Percentiles rank a stretch among this genome's conserved stretches.
These are phyloP conservation scores for Termitomyces sp. DNA, from an alignment of 768 basidiomycete genomes.

Conservation along the genomic window DNA sequence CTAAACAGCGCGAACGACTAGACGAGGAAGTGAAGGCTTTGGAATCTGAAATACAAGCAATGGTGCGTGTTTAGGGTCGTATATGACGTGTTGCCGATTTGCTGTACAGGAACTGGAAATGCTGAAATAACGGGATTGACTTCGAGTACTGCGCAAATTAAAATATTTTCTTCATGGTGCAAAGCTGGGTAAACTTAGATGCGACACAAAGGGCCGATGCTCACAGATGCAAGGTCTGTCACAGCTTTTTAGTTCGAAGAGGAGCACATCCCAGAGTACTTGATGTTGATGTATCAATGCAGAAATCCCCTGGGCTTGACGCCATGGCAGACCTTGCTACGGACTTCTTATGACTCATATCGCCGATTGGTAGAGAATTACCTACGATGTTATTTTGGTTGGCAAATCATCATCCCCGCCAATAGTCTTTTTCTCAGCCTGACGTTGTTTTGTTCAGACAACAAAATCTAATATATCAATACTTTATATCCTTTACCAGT, in stretches of 20 bases:
- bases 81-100: neutral
- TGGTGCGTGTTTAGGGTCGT: slow-evolving; percentile 33
- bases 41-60: slow-evolving; percentile 53
- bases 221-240: neutral
- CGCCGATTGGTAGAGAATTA: too few species aligned
- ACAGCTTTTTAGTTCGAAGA: neutral
- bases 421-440: neutral
- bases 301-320: neutral
- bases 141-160: neutral
- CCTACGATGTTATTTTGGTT: too few species aligned
- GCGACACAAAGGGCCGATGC: neutral
- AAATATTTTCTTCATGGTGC: too few species aligned
- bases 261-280: neutral
- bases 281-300: neutral
- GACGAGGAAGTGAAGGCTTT: slow-evolving; percentile 57
- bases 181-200: neutral
- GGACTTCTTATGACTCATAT: too few species aligned
- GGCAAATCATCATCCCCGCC: too few species aligned
- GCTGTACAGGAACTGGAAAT: slow-evolving; percentile 15
- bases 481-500: too few species aligned
- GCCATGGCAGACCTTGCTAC: neutral
- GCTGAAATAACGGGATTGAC: slow-evolving; percentile 5
- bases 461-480: too few species aligned
- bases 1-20: slow-evolving; percentile 60
- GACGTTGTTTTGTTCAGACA: too few species aligned